Conservation (phyloP, 176 grass and related monocot species). For the Urochloa ruziziensis region DNA sequence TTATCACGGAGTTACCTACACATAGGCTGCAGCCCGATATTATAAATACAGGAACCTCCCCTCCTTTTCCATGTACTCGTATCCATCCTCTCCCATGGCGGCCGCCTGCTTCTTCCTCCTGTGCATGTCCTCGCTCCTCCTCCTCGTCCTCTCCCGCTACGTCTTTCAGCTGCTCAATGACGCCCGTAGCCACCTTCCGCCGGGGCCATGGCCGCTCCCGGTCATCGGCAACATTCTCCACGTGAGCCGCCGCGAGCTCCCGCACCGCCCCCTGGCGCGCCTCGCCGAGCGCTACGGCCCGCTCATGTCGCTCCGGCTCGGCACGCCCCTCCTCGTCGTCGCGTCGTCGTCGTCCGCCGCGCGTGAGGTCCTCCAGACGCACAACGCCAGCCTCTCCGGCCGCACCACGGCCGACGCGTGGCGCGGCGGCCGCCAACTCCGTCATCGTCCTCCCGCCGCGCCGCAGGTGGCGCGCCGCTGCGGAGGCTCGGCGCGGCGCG, state of each 20-base stretch:
- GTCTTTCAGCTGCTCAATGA: too few relatives aligned
- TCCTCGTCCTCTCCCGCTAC: too few relatives aligned
- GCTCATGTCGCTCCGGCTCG: conserved; percentile 7
- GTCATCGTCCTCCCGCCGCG: neutral
- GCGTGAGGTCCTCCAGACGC: neutral
- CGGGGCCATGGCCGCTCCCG: neutral
- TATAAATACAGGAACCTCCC: too few relatives aligned
- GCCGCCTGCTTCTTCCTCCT: too few relatives aligned
- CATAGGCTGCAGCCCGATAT: too few relatives aligned
- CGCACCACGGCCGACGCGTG: neutral
- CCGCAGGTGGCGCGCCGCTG: conserved; percentile 2
- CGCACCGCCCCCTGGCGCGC: neutral
- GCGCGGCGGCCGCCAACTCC: neutral
- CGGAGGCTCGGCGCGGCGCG: neutral
- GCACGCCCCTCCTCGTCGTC: neutral
- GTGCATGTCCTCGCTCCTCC: too few relatives aligned
- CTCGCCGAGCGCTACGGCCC: neutral
- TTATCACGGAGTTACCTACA: too few relatives aligned
- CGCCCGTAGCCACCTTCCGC: neutral
- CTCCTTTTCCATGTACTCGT: too few relatives aligned
- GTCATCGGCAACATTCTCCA: neutral
- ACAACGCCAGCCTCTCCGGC: conserved; percentile 12
- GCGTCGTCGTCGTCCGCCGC: neutral
- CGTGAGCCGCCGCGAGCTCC: neutral
- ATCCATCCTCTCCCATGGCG: too few relatives aligned